A percentile compares a stretch with the other conserved stretches of the same genome.
These are phyloP conservation scores for Mychonastes homosphaera DNA, from an alignment of 139 green algal genomes.

Conservation along the genomic window DNA sequence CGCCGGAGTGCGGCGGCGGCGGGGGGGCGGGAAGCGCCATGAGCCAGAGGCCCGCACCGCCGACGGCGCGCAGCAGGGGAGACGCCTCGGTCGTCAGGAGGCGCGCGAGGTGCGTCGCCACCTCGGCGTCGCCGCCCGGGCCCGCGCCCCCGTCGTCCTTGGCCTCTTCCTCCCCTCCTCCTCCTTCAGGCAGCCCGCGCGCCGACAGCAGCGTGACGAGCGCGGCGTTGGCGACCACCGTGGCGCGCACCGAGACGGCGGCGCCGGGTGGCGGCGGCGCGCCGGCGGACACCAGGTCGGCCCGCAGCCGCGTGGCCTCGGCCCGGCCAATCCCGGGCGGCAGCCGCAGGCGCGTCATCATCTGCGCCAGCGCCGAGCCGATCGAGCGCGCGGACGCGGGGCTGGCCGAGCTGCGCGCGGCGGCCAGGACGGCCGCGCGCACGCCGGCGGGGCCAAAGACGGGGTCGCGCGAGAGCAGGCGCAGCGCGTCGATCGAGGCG, in stretches of 20 bases:
- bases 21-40: slow-evolving; percentile 9
- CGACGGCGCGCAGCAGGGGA: slow-evolving; percentile 39
- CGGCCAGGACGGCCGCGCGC: slow-evolving; percentile 26
- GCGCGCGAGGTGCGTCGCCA: slow-evolving; percentile 27
- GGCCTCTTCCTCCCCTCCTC: too few relatives aligned
- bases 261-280: slow-evolving; percentile 6
- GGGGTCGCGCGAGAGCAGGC: slow-evolving; percentile 17
- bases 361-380: slow-evolving; percentile 25
- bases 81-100: slow-evolving; percentile 28
- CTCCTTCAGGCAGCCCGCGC: not conserved
- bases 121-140: slow-evolving; percentile 2
- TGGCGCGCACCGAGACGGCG: slow-evolving; percentile 41
- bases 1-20: not conserved
- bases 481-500: slow-evolving; percentile 20
- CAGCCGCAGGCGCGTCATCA: slow-evolving; percentile 30
- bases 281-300: slow-evolving; percentile 19
- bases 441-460: slow-evolving; percentile 19
- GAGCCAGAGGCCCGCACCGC: slow-evolving; percentile 18
- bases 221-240: slow-evolving; percentile 36
- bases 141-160: not conserved
- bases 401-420: slow-evolving; percentile 27
- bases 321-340: slow-evolving; percentile 14
- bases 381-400: slow-evolving; percentile 27
- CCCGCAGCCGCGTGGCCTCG: slow-evolving; percentile 14
- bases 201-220: slow-evolving; percentile 45